Conservation (phyloP, 1,284 basidiomycete species). For the Tetrapyrgos nigripes region DNA sequence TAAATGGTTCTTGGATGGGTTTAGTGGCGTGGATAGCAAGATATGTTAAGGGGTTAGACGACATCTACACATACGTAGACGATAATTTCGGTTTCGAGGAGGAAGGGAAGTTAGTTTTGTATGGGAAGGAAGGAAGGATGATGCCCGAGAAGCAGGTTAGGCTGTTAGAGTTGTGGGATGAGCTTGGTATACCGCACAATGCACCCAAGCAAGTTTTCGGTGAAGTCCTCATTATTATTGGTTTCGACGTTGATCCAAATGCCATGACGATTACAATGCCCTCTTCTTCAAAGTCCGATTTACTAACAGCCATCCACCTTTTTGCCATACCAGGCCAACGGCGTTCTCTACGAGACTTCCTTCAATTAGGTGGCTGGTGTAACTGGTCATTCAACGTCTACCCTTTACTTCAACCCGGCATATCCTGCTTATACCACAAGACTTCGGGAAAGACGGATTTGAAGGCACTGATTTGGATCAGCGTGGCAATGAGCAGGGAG, state of each 20-base stretch:
- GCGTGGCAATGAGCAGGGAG: background rate
- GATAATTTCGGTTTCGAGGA: no score
- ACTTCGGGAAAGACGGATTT: conserved; percentile 9
- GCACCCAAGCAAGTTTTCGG: conserved; percentile 37
- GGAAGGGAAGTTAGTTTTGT: no score
- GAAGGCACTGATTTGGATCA: background rate
- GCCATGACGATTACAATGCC: conserved; percentile 36
- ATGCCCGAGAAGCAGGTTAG: conserved; percentile 34
- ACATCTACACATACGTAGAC: no score
- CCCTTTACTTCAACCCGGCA: conserved; percentile 32
- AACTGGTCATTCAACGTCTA: conserved; percentile 41
- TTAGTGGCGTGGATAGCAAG: no score
- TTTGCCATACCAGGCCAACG: conserved; percentile 17
- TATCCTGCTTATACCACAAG: conserved; percentile 21
- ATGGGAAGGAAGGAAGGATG: no score
- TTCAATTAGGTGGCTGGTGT: conserved; percentile 31
- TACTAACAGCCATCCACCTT: conserved; percentile 18
- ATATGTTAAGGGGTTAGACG: no score
- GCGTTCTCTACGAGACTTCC: conserved; percentile 23
- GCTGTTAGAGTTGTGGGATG: conserved; percentile 38
- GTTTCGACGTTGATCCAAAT: conserved; percentile 39
- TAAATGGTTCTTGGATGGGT: no score
- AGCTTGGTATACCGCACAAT: conserved; percentile 36
- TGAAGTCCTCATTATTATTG: conserved; percentile 37
- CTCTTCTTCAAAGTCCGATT: conserved; percentile 7